phyloP scores from a whole-genome alignment of 352 stramenopile genomes.

The Thalassiosira livingstoniorum region DNA sequence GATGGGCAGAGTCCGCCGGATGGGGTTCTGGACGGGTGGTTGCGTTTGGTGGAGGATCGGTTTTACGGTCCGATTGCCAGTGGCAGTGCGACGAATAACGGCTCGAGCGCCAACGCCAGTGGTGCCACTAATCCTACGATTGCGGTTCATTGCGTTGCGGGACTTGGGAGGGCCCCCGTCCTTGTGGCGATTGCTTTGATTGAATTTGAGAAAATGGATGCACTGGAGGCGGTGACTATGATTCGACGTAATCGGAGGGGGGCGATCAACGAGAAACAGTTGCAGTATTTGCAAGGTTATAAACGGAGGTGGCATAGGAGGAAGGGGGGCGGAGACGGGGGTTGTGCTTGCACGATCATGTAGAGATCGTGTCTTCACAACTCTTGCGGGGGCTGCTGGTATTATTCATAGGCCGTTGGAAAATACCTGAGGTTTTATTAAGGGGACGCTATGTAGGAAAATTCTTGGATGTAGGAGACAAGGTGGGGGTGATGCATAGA shows the following conservation, averaged over 20 bases:
- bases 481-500: no score
- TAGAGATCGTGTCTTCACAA: no score
- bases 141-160: constrained; percentile 97
- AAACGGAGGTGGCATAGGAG: constrained; percentile 70
- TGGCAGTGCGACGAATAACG: not conserved
- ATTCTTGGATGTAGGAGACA: no score
- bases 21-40: constrained; percentile 94
- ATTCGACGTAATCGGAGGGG: constrained; percentile 94
- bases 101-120: no score
- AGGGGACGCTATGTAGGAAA: no score
- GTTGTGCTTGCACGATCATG: constrained; percentile 58
- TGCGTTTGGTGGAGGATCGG: constrained; percentile 93
- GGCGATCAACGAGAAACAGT: constrained; percentile 97
- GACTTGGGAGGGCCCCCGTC: constrained; percentile 95
- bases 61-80: constrained; percentile 85
- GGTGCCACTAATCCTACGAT: constrained; percentile 86
- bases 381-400: no score
- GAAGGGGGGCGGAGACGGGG: constrained; percentile 37
- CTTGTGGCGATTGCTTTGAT: constrained; percentile 98
- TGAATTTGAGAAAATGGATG: constrained; percentile 93
- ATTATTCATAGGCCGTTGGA: no score
- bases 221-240: constrained; percentile 96
- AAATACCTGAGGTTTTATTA: no score
- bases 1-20: constrained; percentile 93
- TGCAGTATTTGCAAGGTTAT: constrained; percentile 98